Percentiles rank a stretch among this genome's conserved stretches.
Conservation (phyloP, 441 rosid genomes). For the Croton laevigatus region DNA sequence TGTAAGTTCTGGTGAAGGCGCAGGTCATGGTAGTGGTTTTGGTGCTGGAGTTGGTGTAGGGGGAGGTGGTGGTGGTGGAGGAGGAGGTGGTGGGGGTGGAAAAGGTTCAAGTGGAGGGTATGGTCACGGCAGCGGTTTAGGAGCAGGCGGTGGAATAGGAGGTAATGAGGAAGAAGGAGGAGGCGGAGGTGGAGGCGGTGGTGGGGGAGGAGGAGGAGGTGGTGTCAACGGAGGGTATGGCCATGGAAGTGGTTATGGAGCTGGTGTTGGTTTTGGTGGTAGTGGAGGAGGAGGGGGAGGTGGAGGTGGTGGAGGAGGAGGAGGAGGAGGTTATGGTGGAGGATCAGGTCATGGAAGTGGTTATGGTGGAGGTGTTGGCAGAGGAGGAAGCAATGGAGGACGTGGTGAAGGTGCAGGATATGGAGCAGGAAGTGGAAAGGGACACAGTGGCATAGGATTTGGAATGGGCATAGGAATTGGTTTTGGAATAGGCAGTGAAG, state of each 20-base stretch:
- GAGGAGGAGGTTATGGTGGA: constrained; percentile 8
- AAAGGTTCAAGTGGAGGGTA: constrained; percentile 13
- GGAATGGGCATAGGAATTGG: constrained; percentile 38
- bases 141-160: constrained; percentile 24
- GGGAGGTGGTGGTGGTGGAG: constrained; percentile 24
- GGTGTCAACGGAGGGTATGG: constrained; percentile 27
- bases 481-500: constrained; percentile 25
- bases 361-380: constrained; percentile 17
- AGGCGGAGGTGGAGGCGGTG: constrained; percentile 9
- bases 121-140: constrained; percentile 22
- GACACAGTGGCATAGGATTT: constrained; percentile 27
- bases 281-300: constrained; percentile 28
- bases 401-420: constrained; percentile 13
- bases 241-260: constrained; percentile 18
- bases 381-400: constrained; percentile 14
- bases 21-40: constrained; percentile 28
- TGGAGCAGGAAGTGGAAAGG: constrained; percentile 8
- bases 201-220: background rate
- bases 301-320: constrained; percentile 13
- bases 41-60: constrained; percentile 23
- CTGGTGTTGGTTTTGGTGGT: constrained; percentile 21
- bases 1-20: constrained; percentile 20
- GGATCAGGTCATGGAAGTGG: constrained; percentile 24
- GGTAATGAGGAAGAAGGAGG: constrained; percentile 17
- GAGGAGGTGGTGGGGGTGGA: constrained; percentile 21